Evolutionary conservation across 2,329 filamentous ascomycete species (phyloP).

Genomic region (Nannizziopsis arthrosporioides): DNA sequence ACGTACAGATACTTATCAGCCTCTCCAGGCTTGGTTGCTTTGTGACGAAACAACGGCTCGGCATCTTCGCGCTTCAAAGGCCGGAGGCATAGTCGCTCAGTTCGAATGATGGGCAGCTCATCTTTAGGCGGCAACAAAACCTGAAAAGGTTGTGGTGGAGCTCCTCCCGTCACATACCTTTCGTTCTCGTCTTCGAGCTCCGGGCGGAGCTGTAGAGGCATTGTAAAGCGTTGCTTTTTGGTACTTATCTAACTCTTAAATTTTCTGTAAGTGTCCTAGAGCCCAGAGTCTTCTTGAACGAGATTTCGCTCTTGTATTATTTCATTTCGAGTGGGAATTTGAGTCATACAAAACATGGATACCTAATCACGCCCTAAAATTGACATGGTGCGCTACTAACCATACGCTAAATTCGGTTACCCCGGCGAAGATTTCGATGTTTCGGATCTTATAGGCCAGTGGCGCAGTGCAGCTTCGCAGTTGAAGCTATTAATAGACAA

Average conservation of each 20-base stretch:
- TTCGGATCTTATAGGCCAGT: too few relatives aligned
- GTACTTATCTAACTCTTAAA: too few relatives aligned
- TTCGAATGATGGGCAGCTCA: conserved; percentile 6
- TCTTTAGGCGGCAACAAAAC: conserved; percentile 7
- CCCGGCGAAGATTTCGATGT: too few relatives aligned
- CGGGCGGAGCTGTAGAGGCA: not conserved
- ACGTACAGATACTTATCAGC: not conserved
- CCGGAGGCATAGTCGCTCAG: conserved; percentile 10
- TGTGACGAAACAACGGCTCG: not conserved
- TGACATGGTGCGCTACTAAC: too few relatives aligned
- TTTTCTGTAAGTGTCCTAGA: too few relatives aligned
- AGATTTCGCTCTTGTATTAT: not conserved
- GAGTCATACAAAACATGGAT: too few relatives aligned
- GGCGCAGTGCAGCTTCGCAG: too few relatives aligned
- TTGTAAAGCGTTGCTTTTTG: not conserved
- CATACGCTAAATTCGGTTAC: too few relatives aligned
- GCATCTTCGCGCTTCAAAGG: conserved; percentile 1
- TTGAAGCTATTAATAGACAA: too few relatives aligned
- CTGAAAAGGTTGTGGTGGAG: conserved; percentile 9
- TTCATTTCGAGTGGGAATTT: not conserved
- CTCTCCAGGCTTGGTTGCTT: not conserved
- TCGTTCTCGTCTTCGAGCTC: conserved; percentile 7
- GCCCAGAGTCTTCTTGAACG: too few relatives aligned
- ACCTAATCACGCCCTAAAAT: too few relatives aligned
- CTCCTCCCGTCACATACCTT: conserved; percentile 9